Base-by-base conservation (phyloP, 495 filamentous ascomycete genomes). In the Penicillium argentinense region DNA sequence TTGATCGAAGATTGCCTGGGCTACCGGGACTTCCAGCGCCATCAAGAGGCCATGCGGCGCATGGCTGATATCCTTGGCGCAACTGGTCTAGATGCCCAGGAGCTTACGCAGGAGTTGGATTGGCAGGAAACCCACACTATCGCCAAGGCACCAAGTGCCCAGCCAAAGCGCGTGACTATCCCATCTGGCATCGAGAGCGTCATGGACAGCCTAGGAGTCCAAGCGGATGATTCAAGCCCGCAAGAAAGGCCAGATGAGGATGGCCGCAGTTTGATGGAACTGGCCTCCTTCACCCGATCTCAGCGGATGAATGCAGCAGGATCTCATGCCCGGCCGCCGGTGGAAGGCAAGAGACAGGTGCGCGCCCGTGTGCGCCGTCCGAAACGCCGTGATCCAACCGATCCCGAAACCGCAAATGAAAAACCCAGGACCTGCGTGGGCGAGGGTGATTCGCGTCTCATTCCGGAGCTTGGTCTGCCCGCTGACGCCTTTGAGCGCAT, bases 1-100 rank as follows among this genome's bases (percentile, higher is more conserved):
- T 68, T 98, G 9, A 71, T 98, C 21, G 86, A 92, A 37, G 91
- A 98, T 61, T 97, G 92, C 60, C 75, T 96, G 30, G 93, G 91
- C 9, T 97, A 85, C 59, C 83, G 91, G 29, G 82, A 73, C 55
- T 77, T 83, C 42, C 66, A 71, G 13, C 81, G 88, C 11, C 88
- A 96, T 57, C 78, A 84, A 37, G 80, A 84, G 60, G 86, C 93
- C 3, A 72, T 97, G 52, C 77, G 76, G 23, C 80, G 88, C 48
- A 86, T 98, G 71, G 74, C 74, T 0, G 83, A 88, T 42, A 80
- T 88, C 29, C 83, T 91, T 22, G 89, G 87, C 18, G 88, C 87
- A 30, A 78, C 81, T 40, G 73, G 83, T 8, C 71, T 84, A 24
- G 76, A 71, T 4, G 80, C 83, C 22, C 62, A 68, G 14, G 78